Evolutionary conservation across 768 basidiomycete species (phyloP).

Genomic region (Lentinus brumalis): DNA sequence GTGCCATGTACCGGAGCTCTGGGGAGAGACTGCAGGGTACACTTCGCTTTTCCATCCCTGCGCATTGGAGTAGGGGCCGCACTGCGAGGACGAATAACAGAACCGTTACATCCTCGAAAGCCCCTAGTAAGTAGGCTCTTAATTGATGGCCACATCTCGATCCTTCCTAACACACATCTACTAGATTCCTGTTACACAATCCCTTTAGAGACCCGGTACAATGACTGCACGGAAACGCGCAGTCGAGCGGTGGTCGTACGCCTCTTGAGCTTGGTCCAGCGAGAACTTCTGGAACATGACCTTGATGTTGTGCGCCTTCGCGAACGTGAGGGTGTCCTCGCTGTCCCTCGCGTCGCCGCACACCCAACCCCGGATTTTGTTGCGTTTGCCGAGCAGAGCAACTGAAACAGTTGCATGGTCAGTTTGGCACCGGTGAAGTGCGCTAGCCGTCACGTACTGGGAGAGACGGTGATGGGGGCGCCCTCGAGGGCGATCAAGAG

Average conservation of each 20-base stretch:
- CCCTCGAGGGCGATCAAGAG: slow-evolving; percentile 22
- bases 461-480: slow-evolving; percentile 19
- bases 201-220: slow-evolving; percentile 13
- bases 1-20: no score
- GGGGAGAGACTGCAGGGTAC: no score
- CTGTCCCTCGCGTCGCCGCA: slow-evolving; percentile 23
- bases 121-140: no score
- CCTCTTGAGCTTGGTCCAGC: slow-evolving; percentile 27
- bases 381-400: slow-evolving; percentile 22
- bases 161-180: no score
- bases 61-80: no score
- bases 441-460: slow-evolving; percentile 7
- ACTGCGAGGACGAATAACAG: no score
- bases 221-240: slow-evolving; percentile 28
- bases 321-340: slow-evolving; percentile 23
- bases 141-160: no score
- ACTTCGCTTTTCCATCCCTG: no score
- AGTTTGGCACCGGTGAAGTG: background rate
- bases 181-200: no score
- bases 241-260: slow-evolving; percentile 22
- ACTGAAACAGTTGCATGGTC: slow-evolving; percentile 2
- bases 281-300: slow-evolving; percentile 27
- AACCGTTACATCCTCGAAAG: no score
- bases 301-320: slow-evolving; percentile 22
- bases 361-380: slow-evolving; percentile 28